These are phyloP conservation scores for Colletotrichum lentis DNA, from an alignment of 2,329 filamentous ascomycete species.

Conservation along the genomic window DNA sequence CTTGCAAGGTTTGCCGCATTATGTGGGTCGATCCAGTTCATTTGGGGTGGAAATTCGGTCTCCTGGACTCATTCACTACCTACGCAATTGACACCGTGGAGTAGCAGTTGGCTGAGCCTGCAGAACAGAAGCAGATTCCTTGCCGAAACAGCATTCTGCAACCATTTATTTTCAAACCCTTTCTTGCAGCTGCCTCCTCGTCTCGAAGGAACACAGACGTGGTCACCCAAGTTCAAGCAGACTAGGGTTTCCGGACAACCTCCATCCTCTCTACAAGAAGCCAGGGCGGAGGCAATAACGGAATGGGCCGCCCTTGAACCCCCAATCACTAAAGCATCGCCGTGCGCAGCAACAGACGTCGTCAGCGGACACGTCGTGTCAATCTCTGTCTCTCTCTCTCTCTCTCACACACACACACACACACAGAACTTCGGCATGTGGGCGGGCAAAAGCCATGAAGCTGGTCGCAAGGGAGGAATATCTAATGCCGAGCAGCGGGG, in stretches of 20 bases:
- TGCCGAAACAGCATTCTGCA: not conserved
- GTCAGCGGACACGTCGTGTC: constrained; percentile 8
- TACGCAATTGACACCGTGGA: not conserved
- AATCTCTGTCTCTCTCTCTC: too few species aligned
- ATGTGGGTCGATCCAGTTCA: not conserved
- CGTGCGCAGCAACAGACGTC: constrained; percentile 10
- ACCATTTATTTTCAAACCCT: not conserved
- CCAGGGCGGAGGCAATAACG: not conserved
- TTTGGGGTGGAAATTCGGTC: not conserved
- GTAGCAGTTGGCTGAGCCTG: not conserved
- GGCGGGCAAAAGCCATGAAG: constrained; percentile 1
- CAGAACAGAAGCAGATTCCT: not conserved
- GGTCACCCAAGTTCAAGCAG: not conserved
- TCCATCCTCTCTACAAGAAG: not conserved
- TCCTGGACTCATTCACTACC: not conserved
- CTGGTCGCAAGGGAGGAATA: constrained; percentile 8
- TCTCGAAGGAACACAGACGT: not conserved
- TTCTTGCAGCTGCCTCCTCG: not conserved
- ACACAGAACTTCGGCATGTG: constrained; percentile 18
- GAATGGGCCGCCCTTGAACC: not conserved
- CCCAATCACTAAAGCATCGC: not conserved
- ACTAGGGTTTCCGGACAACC: not conserved
- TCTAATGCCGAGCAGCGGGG: constrained; percentile 5
- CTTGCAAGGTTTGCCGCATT: not conserved
- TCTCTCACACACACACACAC: too few species aligned